These are phyloP conservation scores for Tothia fuscella DNA, from an alignment of 2,329 filamentous ascomycete species.

Conservation along the genomic window DNA sequence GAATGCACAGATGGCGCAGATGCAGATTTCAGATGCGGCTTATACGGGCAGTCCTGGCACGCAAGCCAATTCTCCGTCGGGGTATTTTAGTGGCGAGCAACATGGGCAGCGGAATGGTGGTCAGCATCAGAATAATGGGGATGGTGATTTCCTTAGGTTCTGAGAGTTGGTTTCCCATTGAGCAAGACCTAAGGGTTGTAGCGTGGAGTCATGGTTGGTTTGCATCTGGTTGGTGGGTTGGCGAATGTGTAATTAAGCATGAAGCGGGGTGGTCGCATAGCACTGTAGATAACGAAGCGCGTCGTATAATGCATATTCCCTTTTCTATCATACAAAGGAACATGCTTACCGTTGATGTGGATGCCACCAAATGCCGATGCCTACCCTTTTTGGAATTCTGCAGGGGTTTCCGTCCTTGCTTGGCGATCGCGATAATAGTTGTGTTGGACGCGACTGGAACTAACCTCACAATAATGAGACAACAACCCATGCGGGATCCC, in stretches of 20 bases:
- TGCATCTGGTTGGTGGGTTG: neutral
- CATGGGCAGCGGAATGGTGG: neutral
- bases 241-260: neutral
- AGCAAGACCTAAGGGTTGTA: neutral
- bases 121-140: neutral
- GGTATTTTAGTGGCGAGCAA: too few species aligned
- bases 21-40: neutral
- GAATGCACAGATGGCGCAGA: conserved; percentile 9
- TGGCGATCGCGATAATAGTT: too few species aligned
- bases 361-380: too few species aligned
- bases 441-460: too few species aligned
- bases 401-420: too few species aligned
- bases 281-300: too few species aligned
- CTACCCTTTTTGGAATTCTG: too few species aligned
- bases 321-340: too few species aligned
- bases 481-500: too few species aligned
- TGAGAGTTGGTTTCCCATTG: neutral
- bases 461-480: too few species aligned
- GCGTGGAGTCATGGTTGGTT: neutral
- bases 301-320: too few species aligned
- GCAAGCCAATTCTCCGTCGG: neutral
- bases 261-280: neutral
- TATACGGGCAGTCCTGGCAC: neutral
- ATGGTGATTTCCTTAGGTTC: neutral
- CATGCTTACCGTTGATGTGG: too few species aligned